Base-by-base conservation (phyloP, 805 yeast species). In the Yarrowia keelungensis region DNA sequence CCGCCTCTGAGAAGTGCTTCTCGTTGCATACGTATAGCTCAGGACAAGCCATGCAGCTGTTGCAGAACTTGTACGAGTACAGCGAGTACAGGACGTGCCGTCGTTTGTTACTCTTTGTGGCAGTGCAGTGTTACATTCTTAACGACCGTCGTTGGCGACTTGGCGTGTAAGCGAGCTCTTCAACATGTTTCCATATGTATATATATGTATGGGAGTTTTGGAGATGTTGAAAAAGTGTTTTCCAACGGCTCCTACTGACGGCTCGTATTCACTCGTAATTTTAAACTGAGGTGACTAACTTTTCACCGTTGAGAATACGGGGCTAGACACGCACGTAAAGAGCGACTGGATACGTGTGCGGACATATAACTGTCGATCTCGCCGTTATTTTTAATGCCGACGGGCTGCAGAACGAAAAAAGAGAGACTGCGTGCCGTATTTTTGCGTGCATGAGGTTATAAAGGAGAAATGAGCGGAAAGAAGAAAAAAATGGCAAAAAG, bases 331-430 rank as follows among this genome's bases (percentile, higher is more conserved):
- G 39, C 12, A 38, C 11, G 39, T 38, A 38, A 10, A 38, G 39
- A 11, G 51, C 14, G 51, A 10, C 35, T 14, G 9, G 51, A 15
- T 15, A 15, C 53, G 38, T 15, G 12, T 8, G 16, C 53, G 53
- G 53, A 49, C 53, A 49, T 49, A 49, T 49, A 8, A 11, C 7
- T 36, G 15, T 26, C 38, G 12, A 8, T n/a, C 12, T 2, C 53
- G 53, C 53, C 53, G 53, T 49, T 46, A 19, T 22, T 49, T 47
- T 49, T 49, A 49, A 26, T 49, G 53, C 53, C 38, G 53, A 19
- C 50, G 22, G 50, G 10, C n/a, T 9, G 50, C 50, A 19, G 15
- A 45, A 9, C 12, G 39, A 38, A 38, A 38, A 45, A 19, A 45
- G 15, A 8, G 35, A 10, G 14, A 16, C 16, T 16, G 26, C 12